Percentiles rank a stretch among this genome's conserved stretches.
These are phyloP conservation scores for Albifimbria verrucaria DNA, from an alignment of 2,329 filamentous ascomycete species.

Conservation along the genomic window DNA sequence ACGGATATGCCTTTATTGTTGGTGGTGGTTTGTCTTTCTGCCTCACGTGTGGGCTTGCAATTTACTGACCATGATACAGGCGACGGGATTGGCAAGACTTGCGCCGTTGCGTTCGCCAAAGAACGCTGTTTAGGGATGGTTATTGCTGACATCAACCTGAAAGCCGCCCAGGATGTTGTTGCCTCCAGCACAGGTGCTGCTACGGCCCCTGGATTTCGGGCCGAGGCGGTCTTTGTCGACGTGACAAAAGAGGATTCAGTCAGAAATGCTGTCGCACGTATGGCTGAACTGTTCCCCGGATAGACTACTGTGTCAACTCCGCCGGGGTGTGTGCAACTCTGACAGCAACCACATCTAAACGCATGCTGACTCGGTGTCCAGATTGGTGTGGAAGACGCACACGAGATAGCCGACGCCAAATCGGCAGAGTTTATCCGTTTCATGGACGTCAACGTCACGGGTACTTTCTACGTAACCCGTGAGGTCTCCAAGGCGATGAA, in stretches of 20 bases:
- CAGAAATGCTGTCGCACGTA: neutral
- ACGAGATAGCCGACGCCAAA: neutral
- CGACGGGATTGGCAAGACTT: neutral
- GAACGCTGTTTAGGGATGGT: neutral
- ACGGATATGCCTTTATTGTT: neutral
- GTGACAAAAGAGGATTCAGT: neutral
- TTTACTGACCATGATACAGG: neutral
- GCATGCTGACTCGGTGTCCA: neutral
- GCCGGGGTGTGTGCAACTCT: neutral
- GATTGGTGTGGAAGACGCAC: neutral
- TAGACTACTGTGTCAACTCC: neutral
- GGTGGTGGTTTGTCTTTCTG: neutral
- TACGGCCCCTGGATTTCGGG: neutral
- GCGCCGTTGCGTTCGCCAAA: neutral
- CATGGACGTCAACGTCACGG: neutral
- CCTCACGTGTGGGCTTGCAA: neutral
- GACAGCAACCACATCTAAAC: neutral
- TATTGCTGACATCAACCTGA: neutral
- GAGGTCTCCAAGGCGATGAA: neutral
- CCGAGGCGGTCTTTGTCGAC: neutral
- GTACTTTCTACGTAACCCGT: neutral
- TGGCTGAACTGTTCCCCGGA: neutral
- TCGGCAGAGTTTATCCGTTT: neutral
- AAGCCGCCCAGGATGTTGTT: neutral
- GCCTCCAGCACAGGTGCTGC: neutral